A percentile compares a stretch with the other conserved stretches of the same genome.
phyloP scores from a whole-genome alignment of 1,284 basidiomycete species.

The Neotropicomus parvogracilis region DNA sequence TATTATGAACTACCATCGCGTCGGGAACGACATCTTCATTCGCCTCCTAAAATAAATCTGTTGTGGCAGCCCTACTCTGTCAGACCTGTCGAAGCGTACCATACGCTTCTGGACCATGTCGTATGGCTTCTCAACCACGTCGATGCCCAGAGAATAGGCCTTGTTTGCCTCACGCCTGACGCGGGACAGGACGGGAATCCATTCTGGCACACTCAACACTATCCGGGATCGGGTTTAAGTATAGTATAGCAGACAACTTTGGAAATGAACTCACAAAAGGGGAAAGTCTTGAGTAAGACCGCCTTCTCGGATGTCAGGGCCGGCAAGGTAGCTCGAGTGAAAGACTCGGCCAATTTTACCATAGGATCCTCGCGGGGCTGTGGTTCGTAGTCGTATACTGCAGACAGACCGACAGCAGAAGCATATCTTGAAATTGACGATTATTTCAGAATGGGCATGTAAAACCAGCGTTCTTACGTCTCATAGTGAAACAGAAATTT shows the following conservation, averaged over 20 bases:
- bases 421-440: not conserved
- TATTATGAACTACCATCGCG: no score
- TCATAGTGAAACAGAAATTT: no score
- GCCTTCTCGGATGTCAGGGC: not conserved
- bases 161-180: not conserved
- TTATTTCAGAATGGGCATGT: no score
- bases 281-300: not conserved
- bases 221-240: no score
- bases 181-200: not conserved
- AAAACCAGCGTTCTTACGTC: no score
- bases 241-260: no score
- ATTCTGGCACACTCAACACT: not conserved
- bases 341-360: not conserved
- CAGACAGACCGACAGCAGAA: not conserved
- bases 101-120: not conserved
- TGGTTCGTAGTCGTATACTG: not conserved
- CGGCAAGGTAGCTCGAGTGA: not conserved
- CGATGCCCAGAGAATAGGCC: not conserved
- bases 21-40: not conserved
- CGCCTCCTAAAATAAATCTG: not conserved
- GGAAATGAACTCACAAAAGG: no score
- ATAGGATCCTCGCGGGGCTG: not conserved
- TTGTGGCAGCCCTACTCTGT: not conserved
- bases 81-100: not conserved
- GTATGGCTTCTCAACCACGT: not conserved